Base-by-base conservation (phyloP, 129 eudicot species). In the Saussurea involucrata region DNA sequence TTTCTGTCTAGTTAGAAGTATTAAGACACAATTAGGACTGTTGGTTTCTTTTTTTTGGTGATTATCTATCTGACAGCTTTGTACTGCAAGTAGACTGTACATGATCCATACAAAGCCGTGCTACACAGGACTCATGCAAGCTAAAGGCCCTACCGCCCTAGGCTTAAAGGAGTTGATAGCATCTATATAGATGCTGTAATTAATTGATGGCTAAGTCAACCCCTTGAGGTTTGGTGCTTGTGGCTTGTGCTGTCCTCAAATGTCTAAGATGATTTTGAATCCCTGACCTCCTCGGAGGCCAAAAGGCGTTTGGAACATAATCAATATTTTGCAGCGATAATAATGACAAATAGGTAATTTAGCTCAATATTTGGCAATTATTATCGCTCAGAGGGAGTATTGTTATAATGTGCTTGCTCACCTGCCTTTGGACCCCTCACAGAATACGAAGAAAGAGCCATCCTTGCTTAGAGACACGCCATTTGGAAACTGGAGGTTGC, bases 401-500 rank as follows among this genome's bases (percentile, higher is more conserved):
- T 49, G 46, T 49, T 49, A 63, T 78, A 57, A 36, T 75, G 44
- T 69, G 46, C 0, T 79, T 12, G 27, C 44, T 73, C 8, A 90
- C 98, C 98, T 90, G 74, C 97, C 97, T 85, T 72, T 71, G 68
- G 84, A 67, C 68, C 97, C 88, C 75, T 93, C 98, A 44, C 88
- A 83, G 66, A 79, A 89, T 53, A 88, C 83, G 40, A 93, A 82
- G 90, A 89, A 94, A 0, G 97, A 89, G 10, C 90, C 85, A 73
- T 94, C 98, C 87, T 91, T 91, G 83, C 97, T 94, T 33, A 94
- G 77, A 53, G 98, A 83, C 63, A 94, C 68, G 10, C 98, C 98
- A 65, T 94, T 94, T 7, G 97, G 98, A 63, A 94, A 94, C 68
- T 89, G 96, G 58, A 91, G 83, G 82, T 89, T 85, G 24, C 76